Percentiles rank a stretch among this genome's conserved stretches.
These are phyloP conservation scores for Houttuynia cordata DNA, from an alignment of 164 flowering plant species.

Conservation along the genomic window DNA sequence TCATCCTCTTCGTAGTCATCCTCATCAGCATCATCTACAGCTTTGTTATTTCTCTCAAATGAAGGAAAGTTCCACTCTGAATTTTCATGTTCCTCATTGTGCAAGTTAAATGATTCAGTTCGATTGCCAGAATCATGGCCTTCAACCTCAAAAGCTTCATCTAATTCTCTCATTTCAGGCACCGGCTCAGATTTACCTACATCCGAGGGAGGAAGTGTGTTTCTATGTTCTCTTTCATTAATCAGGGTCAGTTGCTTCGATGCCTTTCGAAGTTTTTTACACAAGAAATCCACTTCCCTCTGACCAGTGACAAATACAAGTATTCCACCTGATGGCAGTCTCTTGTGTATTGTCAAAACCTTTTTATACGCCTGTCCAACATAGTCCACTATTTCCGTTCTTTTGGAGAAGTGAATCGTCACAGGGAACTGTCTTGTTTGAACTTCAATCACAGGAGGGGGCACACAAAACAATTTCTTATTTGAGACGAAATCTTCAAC, in stretches of 20 bases:
- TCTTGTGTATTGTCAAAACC: conserved; percentile 77
- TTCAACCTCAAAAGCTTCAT: conserved; percentile 60
- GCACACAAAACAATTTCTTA: conserved; percentile 42
- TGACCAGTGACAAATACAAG: conserved; percentile 97
- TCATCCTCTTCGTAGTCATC: conserved; percentile 24
- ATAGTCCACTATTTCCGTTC: conserved; percentile 79
- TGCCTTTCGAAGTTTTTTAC: conserved; percentile 61
- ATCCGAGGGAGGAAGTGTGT: conserved; percentile 12
- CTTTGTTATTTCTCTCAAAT: not conserved
- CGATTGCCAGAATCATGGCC: conserved; percentile 22
- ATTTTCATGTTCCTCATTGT: conserved; percentile 31
- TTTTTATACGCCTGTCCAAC: conserved; percentile 86
- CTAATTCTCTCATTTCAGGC: conserved; percentile 43
- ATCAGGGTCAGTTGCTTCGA: conserved; percentile 33
- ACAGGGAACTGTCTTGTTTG: conserved; percentile 83
- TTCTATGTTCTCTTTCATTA: conserved; percentile 14
- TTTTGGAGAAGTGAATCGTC: conserved; percentile 64
- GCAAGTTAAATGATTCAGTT: conserved; percentile 43
- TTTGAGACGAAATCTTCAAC: conserved; percentile 78
- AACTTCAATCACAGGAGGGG: conserved; percentile 84
- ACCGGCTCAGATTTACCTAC: conserved; percentile 21
- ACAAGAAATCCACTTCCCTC: conserved; percentile 84
- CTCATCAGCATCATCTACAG: not conserved
- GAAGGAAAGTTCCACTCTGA: not conserved
- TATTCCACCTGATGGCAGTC: conserved; percentile 85